A percentile compares a stretch with the other conserved stretches of the same genome.
phyloP scores from a whole-genome alignment of 192 early-diverging fungal species.

The Backusella liffmaniae region DNA sequence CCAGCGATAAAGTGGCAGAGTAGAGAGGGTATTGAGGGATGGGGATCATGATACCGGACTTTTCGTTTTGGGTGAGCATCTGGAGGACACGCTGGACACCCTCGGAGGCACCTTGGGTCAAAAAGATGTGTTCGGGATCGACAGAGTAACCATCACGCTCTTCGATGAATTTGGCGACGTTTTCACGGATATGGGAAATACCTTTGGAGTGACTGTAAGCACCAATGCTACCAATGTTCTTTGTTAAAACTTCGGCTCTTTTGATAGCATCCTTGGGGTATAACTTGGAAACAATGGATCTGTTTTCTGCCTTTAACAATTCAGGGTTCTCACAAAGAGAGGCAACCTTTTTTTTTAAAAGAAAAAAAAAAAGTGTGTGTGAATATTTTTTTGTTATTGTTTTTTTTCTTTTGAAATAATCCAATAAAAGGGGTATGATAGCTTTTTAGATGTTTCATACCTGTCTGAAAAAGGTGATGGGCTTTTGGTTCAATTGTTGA shows the following conservation, averaged over 20 bases:
- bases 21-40: constrained; percentile 99
- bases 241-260: constrained; percentile 74
- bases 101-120: constrained; percentile 92
- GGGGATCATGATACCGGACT: constrained; percentile 97
- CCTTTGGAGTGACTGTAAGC: constrained; percentile 97
- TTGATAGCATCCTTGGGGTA: constrained; percentile 87
- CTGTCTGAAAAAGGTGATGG: constrained; percentile 97
- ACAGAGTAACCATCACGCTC: constrained; percentile 87
- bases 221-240: constrained; percentile 74
- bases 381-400: neutral
- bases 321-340: constrained; percentile 90
- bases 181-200: constrained; percentile 75
- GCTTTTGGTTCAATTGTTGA: constrained; percentile 85
- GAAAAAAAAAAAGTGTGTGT: neutral
- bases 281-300: constrained; percentile 46
- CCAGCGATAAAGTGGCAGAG: constrained; percentile 85
- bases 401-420: constrained; percentile 3
- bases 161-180: constrained; percentile 90
- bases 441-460: constrained; percentile 34
- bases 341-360: constrained; percentile 56
- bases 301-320: constrained; percentile 63
- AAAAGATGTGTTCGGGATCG: constrained; percentile 81
- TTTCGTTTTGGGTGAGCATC: constrained; percentile 69
- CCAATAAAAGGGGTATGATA: neutral
- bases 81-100: constrained; percentile 93